Evolutionary conservation across 495 filamentous ascomycete species (phyloP), one percentile per base, ranked within the genome.

Genomic region (Xylaria acuta): DNA sequence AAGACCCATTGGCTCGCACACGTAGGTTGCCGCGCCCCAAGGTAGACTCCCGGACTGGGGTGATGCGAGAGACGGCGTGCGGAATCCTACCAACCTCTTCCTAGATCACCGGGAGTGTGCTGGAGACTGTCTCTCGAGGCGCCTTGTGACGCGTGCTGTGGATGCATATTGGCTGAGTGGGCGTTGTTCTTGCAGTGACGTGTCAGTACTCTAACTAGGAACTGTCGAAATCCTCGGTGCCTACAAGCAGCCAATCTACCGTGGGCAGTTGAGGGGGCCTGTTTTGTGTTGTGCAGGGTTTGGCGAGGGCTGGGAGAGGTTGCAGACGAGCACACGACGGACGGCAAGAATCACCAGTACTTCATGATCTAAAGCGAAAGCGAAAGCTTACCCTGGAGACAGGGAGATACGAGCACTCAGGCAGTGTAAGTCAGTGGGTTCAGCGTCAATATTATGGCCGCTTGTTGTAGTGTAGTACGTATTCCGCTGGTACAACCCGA

Each of bases 1-100:
- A 51, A 70, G 70, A 72, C 70, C 69, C 70, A 79, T 79, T 77
- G 77, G 77, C 60, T 72, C 38, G 47, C 53, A 65, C 38, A 45
- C 41, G 75, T 64, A 74, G 62, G 72, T 59, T 73, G 70, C 77
- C 73, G 75, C 72, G 53, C n/a, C 41, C 14, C 40, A 36, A 64
- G 40, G 59, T 47, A 71, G 49, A 64, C 56, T 56, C 43, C 69
- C 69, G 69, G 27, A 32, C 45, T 34, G 4, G 32, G n/a, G 27
- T 69, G 45, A 63, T 70, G 58, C 45, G 20, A 40, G 32, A 25
- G 53, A 69, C 14, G 40, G 22, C 22, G 34, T n/a, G 40, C 25
- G n/a, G 18, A 69, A 49, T 27, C 22, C 41, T 27, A 51, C 34
- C 22, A 59, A 14, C 66, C 38, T n/a, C n/a, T 18, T 36, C 25